These are phyloP conservation scores for Globisporangium rhizosaccharum DNA, from an alignment of 352 stramenopile species.

Conservation along the genomic window DNA sequence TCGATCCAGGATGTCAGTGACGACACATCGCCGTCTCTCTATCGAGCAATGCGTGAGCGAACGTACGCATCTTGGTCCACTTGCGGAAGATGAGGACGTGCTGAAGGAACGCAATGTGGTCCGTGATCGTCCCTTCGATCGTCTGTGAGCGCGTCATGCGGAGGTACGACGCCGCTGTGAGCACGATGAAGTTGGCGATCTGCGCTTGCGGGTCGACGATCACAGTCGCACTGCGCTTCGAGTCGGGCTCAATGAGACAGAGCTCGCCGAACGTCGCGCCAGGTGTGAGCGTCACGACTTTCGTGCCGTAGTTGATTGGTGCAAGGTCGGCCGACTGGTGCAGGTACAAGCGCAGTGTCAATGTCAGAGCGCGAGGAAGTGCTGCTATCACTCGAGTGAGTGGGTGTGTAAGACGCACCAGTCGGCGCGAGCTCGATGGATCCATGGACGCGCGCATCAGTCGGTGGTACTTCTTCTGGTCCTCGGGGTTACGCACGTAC, in stretches of 20 bases:
- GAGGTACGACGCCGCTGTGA: slow-evolving; percentile 74
- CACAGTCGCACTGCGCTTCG: slow-evolving; percentile 79
- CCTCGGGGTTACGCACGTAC: slow-evolving; percentile 60
- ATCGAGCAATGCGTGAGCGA: background rate
- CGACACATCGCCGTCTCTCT: background rate
- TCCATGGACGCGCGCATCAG: slow-evolving; percentile 39
- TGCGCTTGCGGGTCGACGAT: slow-evolving; percentile 61
- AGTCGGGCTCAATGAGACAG: slow-evolving; percentile 82
- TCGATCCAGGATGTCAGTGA: background rate
- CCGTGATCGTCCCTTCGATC: slow-evolving; percentile 79
- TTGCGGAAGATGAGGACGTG: slow-evolving; percentile 71
- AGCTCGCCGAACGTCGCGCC: slow-evolving; percentile 81
- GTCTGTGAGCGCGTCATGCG: slow-evolving; percentile 78
- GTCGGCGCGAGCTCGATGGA: slow-evolving; percentile 30
- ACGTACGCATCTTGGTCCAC: slow-evolving; percentile 83
- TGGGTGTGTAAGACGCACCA: slow-evolving; percentile 15
- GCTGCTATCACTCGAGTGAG: background rate
- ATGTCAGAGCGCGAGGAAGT: background rate
- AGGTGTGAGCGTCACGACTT: slow-evolving; percentile 69
- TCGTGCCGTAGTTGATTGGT: slow-evolving; percentile 41
- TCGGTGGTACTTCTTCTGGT: slow-evolving; percentile 61
- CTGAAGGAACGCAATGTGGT: slow-evolving; percentile 81
- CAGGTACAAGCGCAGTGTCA: background rate
- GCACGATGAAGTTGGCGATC: slow-evolving; percentile 81
- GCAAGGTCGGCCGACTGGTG: slow-evolving; percentile 27